Evolutionary conservation across 305 asterid genomes (phyloP).

Genomic region (Fraxinus velutina): DNA sequence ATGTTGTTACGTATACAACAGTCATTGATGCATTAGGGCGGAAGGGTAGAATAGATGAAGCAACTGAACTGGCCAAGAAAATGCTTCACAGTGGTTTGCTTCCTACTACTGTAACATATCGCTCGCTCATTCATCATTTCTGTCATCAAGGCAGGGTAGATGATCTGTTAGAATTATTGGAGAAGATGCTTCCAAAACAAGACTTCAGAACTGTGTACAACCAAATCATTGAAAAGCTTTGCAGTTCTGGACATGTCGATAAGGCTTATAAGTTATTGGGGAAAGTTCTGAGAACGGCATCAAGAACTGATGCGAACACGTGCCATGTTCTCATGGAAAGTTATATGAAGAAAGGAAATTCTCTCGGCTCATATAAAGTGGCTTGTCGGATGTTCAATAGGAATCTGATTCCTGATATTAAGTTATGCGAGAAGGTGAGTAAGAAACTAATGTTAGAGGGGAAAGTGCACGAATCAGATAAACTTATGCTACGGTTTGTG

Average conservation of each 20-base stretch:
- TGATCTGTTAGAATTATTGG: conserved; percentile 57
- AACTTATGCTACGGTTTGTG: conserved; percentile 76
- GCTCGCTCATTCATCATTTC: conserved; percentile 73
- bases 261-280: conserved; percentile 77
- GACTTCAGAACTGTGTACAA: conserved; percentile 58
- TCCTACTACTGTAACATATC: conserved; percentile 82
- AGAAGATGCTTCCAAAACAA: conserved; percentile 63
- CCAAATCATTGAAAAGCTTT: conserved; percentile 78
- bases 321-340: conserved; percentile 69
- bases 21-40: conserved; percentile 61
- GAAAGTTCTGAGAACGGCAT: conserved; percentile 64
- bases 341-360: conserved; percentile 56
- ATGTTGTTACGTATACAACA: conserved; percentile 68
- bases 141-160: conserved; percentile 58
- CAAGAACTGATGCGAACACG: conserved; percentile 58
- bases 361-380: conserved; percentile 70
- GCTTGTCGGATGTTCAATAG: conserved; percentile 89
- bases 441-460: conserved; percentile 45
- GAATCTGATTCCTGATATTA: conserved; percentile 76
- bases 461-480: conserved; percentile 75
- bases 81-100: conserved; percentile 73
- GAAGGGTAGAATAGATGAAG: conserved; percentile 67
- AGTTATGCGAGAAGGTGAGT: conserved; percentile 73
- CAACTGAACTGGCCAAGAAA: conserved; percentile 59
- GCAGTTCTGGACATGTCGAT: conserved; percentile 55